Conservation (phyloP, 2,329 filamentous ascomycete species). For the Xylariaceae sp. region DNA sequence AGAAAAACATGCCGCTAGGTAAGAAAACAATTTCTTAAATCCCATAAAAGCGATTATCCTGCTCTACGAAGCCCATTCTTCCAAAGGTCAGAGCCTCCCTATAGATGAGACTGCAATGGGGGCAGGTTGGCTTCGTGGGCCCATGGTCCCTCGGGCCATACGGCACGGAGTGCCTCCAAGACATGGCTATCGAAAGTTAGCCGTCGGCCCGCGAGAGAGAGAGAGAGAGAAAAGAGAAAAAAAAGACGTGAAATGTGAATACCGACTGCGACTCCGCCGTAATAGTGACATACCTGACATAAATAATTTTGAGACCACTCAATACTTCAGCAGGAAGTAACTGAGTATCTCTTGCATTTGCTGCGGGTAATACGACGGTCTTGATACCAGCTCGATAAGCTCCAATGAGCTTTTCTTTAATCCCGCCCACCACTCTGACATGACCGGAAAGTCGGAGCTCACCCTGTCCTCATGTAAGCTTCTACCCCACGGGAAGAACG, state of each 20-base stretch:
- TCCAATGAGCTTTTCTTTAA: constrained; percentile 98
- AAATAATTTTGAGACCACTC: constrained; percentile 78
- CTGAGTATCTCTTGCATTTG: constrained; percentile 87
- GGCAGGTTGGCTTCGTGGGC: constrained; percentile 61
- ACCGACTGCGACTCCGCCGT: no score
- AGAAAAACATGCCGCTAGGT: constrained; percentile 11
- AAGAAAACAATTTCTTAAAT: constrained; percentile 2
- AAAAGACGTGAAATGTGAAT: no score
- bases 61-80: neutral
- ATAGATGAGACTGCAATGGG: constrained; percentile 70
- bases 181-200: constrained; percentile 58
- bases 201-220: constrained; percentile 2
- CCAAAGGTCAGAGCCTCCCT: constrained; percentile 32
- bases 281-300: constrained; percentile 64
- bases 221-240: no score
- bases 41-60: neutral
- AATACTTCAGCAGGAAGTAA: constrained; percentile 88
- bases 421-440: constrained; percentile 90
- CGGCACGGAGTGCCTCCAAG: constrained; percentile 83
- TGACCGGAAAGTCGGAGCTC: constrained; percentile 77
- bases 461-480: constrained; percentile 40
- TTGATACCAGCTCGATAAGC: constrained; percentile 90
- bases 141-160: constrained; percentile 90
- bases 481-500: constrained; percentile 12
- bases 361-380: constrained; percentile 79